Evolutionary conservation across 768 basidiomycete species (phyloP).

Genomic region (Lentinula edodes): DNA sequence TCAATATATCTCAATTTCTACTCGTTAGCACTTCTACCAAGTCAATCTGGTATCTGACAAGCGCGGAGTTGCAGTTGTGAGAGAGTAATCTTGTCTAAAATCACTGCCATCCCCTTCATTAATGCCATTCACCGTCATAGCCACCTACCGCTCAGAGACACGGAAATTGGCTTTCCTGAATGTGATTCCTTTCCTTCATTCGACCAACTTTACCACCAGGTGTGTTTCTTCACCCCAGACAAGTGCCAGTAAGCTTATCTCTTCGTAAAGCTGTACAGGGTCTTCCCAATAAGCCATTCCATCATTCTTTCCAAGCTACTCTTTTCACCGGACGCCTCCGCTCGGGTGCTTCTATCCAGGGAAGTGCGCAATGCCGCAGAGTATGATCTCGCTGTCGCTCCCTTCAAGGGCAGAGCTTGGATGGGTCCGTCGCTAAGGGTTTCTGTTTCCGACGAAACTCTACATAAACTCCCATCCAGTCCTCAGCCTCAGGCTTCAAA

Average conservation of each 20-base stretch:
- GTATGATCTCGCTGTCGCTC: constrained; percentile 45
- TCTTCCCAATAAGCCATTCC: constrained; percentile 57
- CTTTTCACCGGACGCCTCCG: constrained; percentile 58
- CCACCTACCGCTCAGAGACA: constrained; percentile 66
- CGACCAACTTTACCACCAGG: constrained; percentile 57
- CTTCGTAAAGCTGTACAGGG: constrained; percentile 52
- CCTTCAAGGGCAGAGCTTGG: constrained; percentile 48
- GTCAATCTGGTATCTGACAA: too few relatives aligned
- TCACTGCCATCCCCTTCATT: too few relatives aligned
- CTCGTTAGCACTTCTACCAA: too few relatives aligned
- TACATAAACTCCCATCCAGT: constrained; percentile 26
- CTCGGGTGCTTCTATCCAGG: constrained; percentile 55
- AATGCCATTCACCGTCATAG: constrained; percentile 61
- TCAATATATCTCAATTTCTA: too few relatives aligned
- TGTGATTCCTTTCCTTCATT: constrained; percentile 55
- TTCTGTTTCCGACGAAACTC: constrained; percentile 48
- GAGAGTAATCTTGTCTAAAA: too few relatives aligned
- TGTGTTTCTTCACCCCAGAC: constrained; percentile 18
- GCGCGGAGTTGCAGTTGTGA: too few relatives aligned
- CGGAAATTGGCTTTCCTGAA: constrained; percentile 57
- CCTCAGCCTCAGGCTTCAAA: constrained; percentile 1
- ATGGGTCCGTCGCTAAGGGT: constrained; percentile 58
- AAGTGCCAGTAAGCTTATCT: constrained; percentile 18
- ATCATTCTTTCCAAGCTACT: constrained; percentile 64
- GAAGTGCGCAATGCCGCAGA: constrained; percentile 57